Conservation (phyloP, 176 grass and related monocot genomes). For the Zoysia pacifica region DNA sequence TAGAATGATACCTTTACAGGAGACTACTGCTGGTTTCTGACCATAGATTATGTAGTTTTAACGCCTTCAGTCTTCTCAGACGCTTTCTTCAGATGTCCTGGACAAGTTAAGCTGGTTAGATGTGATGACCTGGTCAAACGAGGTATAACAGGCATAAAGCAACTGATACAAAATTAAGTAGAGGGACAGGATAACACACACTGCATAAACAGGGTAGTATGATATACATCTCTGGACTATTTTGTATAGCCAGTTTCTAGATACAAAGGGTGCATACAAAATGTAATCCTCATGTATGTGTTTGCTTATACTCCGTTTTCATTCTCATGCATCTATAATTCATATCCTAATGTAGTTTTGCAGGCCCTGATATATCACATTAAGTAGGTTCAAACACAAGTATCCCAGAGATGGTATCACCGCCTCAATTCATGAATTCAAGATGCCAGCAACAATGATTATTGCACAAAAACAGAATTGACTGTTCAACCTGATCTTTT, state of each 20-base stretch:
- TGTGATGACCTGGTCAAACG: background rate
- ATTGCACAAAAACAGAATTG: constrained; percentile 12
- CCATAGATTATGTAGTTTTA: background rate
- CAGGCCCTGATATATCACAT: background rate
- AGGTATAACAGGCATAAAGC: background rate
- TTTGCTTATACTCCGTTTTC: constrained; percentile 17
- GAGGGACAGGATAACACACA: background rate
- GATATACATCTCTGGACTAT: background rate
- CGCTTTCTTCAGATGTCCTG: constrained; percentile 9
- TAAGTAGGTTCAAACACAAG: background rate
- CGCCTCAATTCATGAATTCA: background rate
- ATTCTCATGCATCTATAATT: constrained; percentile 8
- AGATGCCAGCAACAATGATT: background rate
- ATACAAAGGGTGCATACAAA: background rate
- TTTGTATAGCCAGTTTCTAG: background rate
- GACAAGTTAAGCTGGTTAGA: constrained; percentile 20
- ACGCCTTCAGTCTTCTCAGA: constrained; percentile 2
- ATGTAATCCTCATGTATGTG: background rate
- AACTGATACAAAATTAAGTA: background rate
- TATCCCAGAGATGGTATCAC: background rate
- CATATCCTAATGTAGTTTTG: background rate
- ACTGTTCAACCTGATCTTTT: background rate
- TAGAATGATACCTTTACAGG: constrained; percentile 47
- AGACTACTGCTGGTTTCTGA: constrained; percentile 15
- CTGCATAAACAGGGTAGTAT: background rate